Percentiles rank a stretch among this genome's conserved stretches.
phyloP scores from a whole-genome alignment of 1,139 yeast genomes.

The Casaregolazyma suthepensis region DNA sequence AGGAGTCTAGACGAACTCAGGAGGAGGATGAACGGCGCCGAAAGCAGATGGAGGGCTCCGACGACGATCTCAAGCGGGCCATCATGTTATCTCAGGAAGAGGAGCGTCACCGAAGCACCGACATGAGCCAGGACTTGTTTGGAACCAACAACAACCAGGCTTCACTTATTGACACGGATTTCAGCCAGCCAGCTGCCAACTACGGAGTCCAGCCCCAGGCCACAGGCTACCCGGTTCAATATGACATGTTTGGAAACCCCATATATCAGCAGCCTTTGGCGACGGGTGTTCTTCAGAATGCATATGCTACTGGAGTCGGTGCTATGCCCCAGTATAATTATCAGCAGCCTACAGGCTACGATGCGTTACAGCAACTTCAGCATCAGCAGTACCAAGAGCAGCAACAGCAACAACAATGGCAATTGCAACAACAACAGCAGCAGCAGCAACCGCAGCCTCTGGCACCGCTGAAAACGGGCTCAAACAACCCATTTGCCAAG shows the following conservation, averaged over 20 bases:
- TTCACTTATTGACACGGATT: conserved; percentile 23
- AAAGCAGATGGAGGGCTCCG: conserved; percentile 40
- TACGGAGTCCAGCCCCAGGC: background rate
- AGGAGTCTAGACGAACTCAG: conserved; percentile 75
- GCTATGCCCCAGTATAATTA: conserved; percentile 21
- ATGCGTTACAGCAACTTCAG: conserved; percentile 34
- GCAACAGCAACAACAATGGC: conserved; percentile 26
- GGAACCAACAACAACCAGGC: conserved; percentile 27
- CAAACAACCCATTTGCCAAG: conserved; percentile 87
- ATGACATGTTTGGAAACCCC: conserved; percentile 77
- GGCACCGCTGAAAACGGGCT: conserved; percentile 68
- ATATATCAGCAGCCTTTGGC: conserved; percentile 45
- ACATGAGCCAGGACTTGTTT: conserved; percentile 20
- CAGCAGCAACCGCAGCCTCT: conserved; percentile 34
- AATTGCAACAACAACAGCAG: conserved; percentile 26
- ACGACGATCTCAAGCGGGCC: conserved; percentile 75
- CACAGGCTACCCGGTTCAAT: conserved; percentile 8
- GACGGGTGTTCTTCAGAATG: conserved; percentile 47
- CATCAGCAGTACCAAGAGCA: background rate
- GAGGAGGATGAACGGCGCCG: conserved; percentile 73
- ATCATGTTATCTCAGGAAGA: conserved; percentile 81
- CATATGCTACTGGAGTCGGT: conserved; percentile 31
- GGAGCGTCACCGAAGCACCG: conserved; percentile 44
- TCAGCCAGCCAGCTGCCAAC: conserved; percentile 13
- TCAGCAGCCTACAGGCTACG: conserved; percentile 30